Percentiles rank a stretch among this genome's conserved stretches.
Conservation (phyloP, 2,329 filamentous ascomycete genomes). For the Botrytis paeoniae region DNA sequence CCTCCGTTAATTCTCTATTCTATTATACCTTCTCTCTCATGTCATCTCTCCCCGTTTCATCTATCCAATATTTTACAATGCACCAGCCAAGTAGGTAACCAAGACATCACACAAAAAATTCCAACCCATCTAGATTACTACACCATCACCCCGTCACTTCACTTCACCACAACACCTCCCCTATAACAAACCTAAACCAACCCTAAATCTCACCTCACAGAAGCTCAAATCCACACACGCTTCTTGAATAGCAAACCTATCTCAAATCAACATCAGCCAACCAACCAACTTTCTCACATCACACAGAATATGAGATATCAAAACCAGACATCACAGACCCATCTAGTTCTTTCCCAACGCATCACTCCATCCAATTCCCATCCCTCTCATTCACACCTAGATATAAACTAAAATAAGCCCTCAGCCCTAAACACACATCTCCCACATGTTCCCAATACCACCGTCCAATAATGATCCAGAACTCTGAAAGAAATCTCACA, state of each 20-base stretch:
- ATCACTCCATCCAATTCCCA: not conserved
- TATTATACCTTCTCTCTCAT: not conserved
- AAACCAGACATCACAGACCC: not conserved
- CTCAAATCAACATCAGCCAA: not conserved
- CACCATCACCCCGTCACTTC: not conserved
- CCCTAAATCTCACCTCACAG: not conserved
- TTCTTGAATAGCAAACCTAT: not conserved
- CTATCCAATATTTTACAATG: not conserved
- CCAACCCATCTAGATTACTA: not conserved
- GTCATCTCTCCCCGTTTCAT: no score
- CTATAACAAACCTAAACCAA: not conserved
- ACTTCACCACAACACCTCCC: not conserved
- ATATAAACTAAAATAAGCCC: not conserved
- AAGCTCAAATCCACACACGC: not conserved
- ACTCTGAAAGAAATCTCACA: not conserved
- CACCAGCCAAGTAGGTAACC: not conserved
- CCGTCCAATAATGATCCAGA: not conserved
- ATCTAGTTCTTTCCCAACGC: not conserved
- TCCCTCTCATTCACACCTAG: not conserved
- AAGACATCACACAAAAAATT: not conserved
- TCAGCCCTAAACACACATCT: not conserved
- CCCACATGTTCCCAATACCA: no score
- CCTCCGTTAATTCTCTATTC: not conserved
- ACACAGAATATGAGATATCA: not conserved
- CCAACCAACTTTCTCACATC: conserved; percentile 2